Percentiles rank a stretch among this genome's conserved stretches.
These are phyloP conservation scores for Candida piceae DNA, from an alignment of 805 yeast species.

Conservation along the genomic window DNA sequence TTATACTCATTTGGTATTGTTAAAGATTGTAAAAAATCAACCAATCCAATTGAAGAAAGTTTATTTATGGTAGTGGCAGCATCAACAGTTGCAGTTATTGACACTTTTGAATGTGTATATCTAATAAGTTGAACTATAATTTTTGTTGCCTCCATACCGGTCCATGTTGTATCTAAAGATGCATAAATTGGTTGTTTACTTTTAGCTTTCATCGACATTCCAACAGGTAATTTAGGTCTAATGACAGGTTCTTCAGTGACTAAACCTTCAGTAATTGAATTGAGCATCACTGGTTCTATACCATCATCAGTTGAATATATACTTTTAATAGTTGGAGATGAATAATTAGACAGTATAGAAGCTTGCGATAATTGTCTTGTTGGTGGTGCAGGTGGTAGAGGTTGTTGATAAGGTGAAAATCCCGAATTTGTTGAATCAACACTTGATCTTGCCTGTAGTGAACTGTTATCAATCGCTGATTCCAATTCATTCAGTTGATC, in stretches of 20 bases:
- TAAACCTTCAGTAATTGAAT: constrained; percentile 7
- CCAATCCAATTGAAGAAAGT: constrained; percentile 35
- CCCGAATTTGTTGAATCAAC: neutral
- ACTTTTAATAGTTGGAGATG: constrained; percentile 9
- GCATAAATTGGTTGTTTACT: constrained; percentile 49
- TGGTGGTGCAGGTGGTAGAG: constrained; percentile 3
- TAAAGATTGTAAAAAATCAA: constrained; percentile 7
- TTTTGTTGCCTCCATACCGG: constrained; percentile 46
- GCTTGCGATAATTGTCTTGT: constrained; percentile 7
- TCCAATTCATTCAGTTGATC: constrained; percentile 5
- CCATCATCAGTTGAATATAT: constrained; percentile 11
- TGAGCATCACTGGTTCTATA: constrained; percentile 9
- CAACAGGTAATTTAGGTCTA: constrained; percentile 49
- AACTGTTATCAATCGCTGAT: neutral
- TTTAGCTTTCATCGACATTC: constrained; percentile 55
- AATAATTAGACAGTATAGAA: constrained; percentile 4
- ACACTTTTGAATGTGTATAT: constrained; percentile 27
- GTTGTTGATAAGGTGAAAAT: constrained; percentile 1
- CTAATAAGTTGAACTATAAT: constrained; percentile 35
- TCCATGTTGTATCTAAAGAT: constrained; percentile 49
- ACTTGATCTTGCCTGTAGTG: neutral
- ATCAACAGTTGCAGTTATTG: constrained; percentile 27
- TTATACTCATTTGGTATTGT: constrained; percentile 34
- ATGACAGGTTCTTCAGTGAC: constrained; percentile 34
- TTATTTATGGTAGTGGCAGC: constrained; percentile 32